Base-by-base conservation (phyloP, 2,329 filamentous ascomycete species). In the Aureobasidium sp. region DNA sequence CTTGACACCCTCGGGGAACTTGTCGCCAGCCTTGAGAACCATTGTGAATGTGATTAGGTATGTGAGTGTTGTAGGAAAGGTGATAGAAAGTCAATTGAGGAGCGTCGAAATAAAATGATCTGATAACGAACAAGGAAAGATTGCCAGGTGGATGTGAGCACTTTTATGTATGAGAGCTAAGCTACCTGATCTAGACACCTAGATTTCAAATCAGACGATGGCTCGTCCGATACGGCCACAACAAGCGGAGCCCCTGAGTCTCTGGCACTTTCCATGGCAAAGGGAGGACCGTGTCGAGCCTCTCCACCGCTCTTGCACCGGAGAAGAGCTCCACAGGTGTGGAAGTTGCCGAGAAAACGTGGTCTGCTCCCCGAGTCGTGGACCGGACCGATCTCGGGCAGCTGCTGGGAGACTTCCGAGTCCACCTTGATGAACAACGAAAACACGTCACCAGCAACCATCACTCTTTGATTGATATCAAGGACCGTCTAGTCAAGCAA, bases 1-100 rank as follows among this genome's bases (percentile, higher is more conserved):
- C 74, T 81, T 80, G 64, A 95, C 86, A 68, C 82, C 87, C 67
- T 85, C 78, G 67, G 92, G 92, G 81, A 97, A 93, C 73, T 79
- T 79, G 74, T 95, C 90, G 71, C 92, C 92, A 73, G 82, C 82
- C 74, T 92, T 86, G 75, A 94, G 82, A 74, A 81, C 81, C 82
- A 85, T 85, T 70, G 66, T 76, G 69, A 61, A 63, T 62, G 40
- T 57, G 40, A 25, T 46, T 35, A 35, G 62, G 11, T 38, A 37
- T 33, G 25, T 35, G 19, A 31, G 33, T 17, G 13, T 19, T n/a
- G 19, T 47, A 25, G 3, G 6, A 25, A 37, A 25, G 37, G 29
- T 17, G 51, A 35, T 9, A 33, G 17, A 11, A 17, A 17, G 35
- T 54, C 21, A 17, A 43, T 46, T 9, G 23, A 42, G 7, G 9